These are phyloP conservation scores for Lachnellula willkommii DNA, from an alignment of 2,329 filamentous ascomycete genomes.

Conservation along the genomic window DNA sequence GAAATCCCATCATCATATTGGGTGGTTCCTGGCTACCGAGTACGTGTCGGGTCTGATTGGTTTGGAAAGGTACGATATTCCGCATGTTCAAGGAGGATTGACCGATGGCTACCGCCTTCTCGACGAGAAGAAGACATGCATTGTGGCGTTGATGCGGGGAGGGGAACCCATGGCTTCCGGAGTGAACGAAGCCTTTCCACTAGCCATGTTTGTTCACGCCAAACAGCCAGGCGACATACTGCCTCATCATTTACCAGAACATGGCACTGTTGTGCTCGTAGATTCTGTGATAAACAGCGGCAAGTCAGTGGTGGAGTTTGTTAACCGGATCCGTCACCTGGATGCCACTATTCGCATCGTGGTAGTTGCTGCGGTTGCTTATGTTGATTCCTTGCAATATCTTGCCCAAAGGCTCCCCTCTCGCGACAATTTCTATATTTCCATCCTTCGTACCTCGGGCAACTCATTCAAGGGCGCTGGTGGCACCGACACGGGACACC, in stretches of 20 bases:
- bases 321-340: conserved; percentile 40
- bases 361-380: conserved; percentile 51
- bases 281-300: conserved; percentile 59
- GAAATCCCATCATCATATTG: conserved; percentile 44
- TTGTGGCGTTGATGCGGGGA: conserved; percentile 58
- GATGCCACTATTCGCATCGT: conserved; percentile 41
- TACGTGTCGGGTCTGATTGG: conserved; percentile 45
- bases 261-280: conserved; percentile 45
- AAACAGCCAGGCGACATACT: conserved; percentile 38
- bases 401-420: conserved; percentile 7
- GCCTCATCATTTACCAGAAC: conserved; percentile 36
- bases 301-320: conserved; percentile 43
- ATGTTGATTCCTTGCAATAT: conserved; percentile 33
- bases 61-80: conserved; percentile 43
- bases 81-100: conserved; percentile 46
- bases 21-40: conserved; percentile 48
- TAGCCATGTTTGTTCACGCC: conserved; percentile 48
- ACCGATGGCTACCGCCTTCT: conserved; percentile 42
- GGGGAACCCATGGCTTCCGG: conserved; percentile 58
- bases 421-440: conserved; percentile 35
- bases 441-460: conserved; percentile 50
- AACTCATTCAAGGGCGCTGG: conserved; percentile 51
- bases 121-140: conserved; percentile 44
- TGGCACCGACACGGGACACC: conserved; percentile 52
- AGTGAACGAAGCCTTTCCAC: conserved; percentile 47